phyloP scores from a whole-genome alignment of 2,329 filamentous ascomycete species.

The Penicillium sp. region DNA sequence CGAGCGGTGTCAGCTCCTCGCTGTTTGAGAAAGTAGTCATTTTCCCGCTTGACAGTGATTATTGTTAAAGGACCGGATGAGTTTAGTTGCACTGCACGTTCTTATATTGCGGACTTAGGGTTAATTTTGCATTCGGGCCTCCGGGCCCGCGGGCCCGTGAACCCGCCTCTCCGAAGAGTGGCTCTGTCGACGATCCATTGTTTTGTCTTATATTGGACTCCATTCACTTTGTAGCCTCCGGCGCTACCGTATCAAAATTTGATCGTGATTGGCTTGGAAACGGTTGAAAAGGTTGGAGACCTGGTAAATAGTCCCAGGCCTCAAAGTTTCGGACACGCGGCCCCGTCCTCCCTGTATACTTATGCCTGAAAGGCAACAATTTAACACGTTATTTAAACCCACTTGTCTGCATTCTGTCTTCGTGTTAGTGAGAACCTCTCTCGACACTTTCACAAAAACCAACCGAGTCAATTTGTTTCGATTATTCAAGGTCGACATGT shows the following conservation, averaged over 20 bases:
- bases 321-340: not conserved
- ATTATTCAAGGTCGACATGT: not conserved
- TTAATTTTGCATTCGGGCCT: not conserved
- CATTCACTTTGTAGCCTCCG: too few species aligned
- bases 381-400: not conserved
- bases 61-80: too few species aligned
- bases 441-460: not conserved
- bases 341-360: not conserved
- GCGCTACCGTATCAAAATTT: too few species aligned
- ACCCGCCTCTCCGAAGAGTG: not conserved
- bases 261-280: not conserved
- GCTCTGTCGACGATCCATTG: not conserved
- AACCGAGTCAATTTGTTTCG: not conserved
- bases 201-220: not conserved
- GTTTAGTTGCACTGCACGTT: too few species aligned
- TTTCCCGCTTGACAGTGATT: not conserved
- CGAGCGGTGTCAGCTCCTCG: conserved; percentile 4
- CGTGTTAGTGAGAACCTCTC: too few species aligned
- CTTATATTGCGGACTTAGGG: not conserved
- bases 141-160: not conserved
- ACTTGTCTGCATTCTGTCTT: not conserved
- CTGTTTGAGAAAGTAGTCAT: not conserved
- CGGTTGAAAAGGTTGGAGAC: too few species aligned
- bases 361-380: not conserved
- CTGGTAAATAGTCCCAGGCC: not conserved